Evolutionary conservation across 106 monocot species (phyloP), one percentile per base, ranked within the genome.

Genomic region (Apostasia ramifera): DNA sequence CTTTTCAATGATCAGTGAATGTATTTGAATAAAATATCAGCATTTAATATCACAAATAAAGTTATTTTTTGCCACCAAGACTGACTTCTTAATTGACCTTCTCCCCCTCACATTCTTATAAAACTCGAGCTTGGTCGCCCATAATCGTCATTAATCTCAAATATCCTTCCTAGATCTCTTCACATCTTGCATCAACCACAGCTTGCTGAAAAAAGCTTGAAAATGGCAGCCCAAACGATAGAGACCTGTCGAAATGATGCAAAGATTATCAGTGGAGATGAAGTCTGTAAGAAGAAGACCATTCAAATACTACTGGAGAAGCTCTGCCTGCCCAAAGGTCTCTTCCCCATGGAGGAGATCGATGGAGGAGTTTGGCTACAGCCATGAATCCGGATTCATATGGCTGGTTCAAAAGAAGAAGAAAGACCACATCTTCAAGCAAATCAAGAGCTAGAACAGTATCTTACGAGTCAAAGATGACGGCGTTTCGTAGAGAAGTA

Each of bases 401-500:
- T 74, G 65, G 73, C 53, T 74, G 10, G 47, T 57, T 12, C 73
- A 74, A 5, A 74, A 48, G 57, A 74, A 74, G 73, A 66, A 47
- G 5, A 74, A 57, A 47, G 54, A 66, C 3, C 58, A 74, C 6
- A 65, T 46, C 5, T 74, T 74, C 57, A 57, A 74, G 66, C 66
- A 74, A 48, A 74, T 67, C 66, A 74, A 74, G 74, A 55, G 66
- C 26, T 26, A 26, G 26, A 1, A 51, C 47, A 1, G 74, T 74
- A 6, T 67, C 74, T 6, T 74, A 74, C 55, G 74, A 57, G 1
- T 40, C 74, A 1, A 57, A 74, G 9, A 66, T 66, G 13, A 74
- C 74, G 1, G 66, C 66, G 15, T 66, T 74, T 26, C 3, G 66
- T 74, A 0, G 74, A 74, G 66, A 66, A 66, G 10, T 47, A 11